Evolutionary conservation across 2,329 filamentous ascomycete genomes (phyloP).

Genomic region (Fusarium sp.): DNA sequence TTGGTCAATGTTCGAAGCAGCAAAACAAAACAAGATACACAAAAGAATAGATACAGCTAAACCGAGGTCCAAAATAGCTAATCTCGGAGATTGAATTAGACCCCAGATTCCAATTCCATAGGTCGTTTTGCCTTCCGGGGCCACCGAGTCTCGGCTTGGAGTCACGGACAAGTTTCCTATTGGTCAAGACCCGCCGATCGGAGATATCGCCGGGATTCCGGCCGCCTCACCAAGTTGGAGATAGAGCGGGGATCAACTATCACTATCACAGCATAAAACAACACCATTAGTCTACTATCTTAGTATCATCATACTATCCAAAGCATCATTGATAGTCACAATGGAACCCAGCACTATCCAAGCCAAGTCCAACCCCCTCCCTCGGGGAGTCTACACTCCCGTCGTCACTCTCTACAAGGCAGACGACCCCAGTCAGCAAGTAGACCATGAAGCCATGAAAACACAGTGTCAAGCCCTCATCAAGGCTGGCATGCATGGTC

Average conservation of each 20-base stretch:
- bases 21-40: not conserved
- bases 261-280: not conserved
- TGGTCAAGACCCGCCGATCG: not conserved
- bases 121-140: not conserved
- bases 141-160: not conserved
- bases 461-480: conserved; percentile 56
- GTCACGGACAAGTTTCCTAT: conserved; percentile 18
- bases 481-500: conserved; percentile 57
- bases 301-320: not conserved
- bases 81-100: not conserved
- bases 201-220: conserved; percentile 1
- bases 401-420: conserved; percentile 60
- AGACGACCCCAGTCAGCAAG: conserved; percentile 52
- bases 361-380: conserved; percentile 53
- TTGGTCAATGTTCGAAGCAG: not conserved
- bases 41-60: not conserved
- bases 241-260: not conserved
- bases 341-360: conserved; percentile 49
- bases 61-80: conserved; percentile 19
- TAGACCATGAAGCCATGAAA: conserved; percentile 59
- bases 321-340: not conserved
- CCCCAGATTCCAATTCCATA: not conserved
- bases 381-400: conserved; percentile 59
- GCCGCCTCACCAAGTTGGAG: conserved; percentile 9
- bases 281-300: not conserved